Conservation (phyloP, 306 rosid genomes). For the Geum urbanum region DNA sequence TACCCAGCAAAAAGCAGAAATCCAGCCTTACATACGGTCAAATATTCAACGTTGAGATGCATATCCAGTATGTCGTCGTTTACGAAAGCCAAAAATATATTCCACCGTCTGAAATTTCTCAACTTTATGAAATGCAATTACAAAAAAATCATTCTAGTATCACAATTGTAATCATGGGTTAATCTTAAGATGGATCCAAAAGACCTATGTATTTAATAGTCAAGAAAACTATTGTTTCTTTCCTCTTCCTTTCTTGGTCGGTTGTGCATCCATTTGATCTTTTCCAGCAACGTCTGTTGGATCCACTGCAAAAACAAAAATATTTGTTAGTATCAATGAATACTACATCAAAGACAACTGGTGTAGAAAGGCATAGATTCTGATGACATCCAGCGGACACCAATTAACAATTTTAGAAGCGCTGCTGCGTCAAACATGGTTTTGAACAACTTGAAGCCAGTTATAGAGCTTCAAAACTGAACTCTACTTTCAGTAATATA, state of each 20-base stretch:
- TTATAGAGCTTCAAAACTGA: background rate
- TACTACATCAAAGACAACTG: background rate
- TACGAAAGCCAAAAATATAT: background rate
- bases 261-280: conserved; percentile 68
- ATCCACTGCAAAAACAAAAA: conserved; percentile 48
- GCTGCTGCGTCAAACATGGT: background rate
- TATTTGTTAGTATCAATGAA: conserved; percentile 2
- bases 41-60: too few species aligned
- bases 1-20: too few species aligned
- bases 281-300: conserved; percentile 73
- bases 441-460: background rate
- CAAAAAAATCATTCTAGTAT: conserved; percentile 16
- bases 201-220: conserved; percentile 21
- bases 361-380: background rate
- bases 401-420: background rate
- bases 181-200: conserved; percentile 17
- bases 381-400: background rate
- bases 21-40: too few species aligned
- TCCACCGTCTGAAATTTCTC: conserved; percentile 10
- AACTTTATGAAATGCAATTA: background rate
- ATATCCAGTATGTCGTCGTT: too few species aligned
- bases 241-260: conserved; percentile 79
- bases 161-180: conserved; percentile 3
- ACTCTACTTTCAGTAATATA: background rate
- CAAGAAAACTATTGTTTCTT: conserved; percentile 55